phyloP scores from a whole-genome alignment of 768 basidiomycete genomes.

The Fomitopsis pulvina region DNA sequence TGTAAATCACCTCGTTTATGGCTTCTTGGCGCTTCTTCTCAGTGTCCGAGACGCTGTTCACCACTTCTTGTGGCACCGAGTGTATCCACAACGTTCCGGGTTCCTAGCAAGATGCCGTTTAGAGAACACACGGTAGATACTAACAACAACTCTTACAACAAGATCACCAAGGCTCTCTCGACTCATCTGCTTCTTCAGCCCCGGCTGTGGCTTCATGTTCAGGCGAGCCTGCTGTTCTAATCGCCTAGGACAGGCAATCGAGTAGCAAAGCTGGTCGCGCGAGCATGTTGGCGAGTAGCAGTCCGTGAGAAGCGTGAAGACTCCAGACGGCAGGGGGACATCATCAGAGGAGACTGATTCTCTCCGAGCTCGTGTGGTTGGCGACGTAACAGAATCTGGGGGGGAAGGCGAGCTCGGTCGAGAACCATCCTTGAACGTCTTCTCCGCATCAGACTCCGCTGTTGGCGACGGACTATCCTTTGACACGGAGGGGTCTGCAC shows the following conservation, averaged over 20 bases:
- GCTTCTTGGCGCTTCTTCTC: conserved; percentile 97
- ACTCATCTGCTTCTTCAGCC: conserved; percentile 78
- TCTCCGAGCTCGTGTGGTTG: conserved; percentile 28
- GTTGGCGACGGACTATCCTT: conserved; percentile 26
- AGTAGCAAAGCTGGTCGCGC: conserved; percentile 91
- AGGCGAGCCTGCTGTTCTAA: conserved; percentile 90
- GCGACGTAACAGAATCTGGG: conserved; percentile 19
- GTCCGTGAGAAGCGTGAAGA: conserved; percentile 93
- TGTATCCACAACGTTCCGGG: conserved; percentile 93
- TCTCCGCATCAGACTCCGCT: conserved; percentile 22
- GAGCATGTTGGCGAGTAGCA: conserved; percentile 99
- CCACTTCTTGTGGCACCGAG: conserved; percentile 90
- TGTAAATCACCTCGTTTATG: conserved; percentile 94
- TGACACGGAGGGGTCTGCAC: conserved; percentile 17
- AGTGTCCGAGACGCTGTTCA: conserved; percentile 83
- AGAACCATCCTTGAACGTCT: conserved; percentile 17
- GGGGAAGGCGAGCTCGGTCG: conserved; percentile 18
- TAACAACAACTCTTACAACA: conserved; percentile 39
- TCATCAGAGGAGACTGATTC: conserved; percentile 50
- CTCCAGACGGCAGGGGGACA: conserved; percentile 77
- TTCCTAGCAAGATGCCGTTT: conserved; percentile 39
- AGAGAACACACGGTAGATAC: neutral
- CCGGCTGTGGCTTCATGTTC: conserved; percentile 92
- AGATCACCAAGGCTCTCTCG: conserved; percentile 76
- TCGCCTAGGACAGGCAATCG: conserved; percentile 90